These are phyloP conservation scores for Arachnomyces sp. DNA, from an alignment of 2,329 filamentous ascomycete genomes.

Conservation along the genomic window DNA sequence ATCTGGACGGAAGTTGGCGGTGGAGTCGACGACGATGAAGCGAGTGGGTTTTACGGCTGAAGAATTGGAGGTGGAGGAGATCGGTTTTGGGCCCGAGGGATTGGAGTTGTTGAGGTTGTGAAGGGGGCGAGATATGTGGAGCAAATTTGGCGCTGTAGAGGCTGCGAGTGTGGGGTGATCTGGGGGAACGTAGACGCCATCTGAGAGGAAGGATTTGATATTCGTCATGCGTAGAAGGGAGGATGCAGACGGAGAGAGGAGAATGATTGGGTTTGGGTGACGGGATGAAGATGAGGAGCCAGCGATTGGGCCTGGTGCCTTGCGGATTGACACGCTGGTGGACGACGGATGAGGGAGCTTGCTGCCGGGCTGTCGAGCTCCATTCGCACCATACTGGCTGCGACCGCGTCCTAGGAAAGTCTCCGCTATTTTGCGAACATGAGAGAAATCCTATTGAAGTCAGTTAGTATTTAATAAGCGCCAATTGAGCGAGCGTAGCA, in stretches of 20 bases:
- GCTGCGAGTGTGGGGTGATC: conserved; percentile 56
- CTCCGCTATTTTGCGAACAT: conserved; percentile 77
- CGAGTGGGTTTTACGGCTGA: conserved; percentile 70
- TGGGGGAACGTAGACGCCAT: conserved; percentile 71
- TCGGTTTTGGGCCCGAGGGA: conserved; percentile 12
- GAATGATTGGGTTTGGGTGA: conserved; percentile 76
- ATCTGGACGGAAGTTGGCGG: conserved; percentile 92
- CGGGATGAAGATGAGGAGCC: conserved; percentile 45
- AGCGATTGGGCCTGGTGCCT: conserved; percentile 16
- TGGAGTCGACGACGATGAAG: conserved; percentile 91
- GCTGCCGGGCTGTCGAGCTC: too few species aligned
- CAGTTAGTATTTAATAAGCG: background rate
- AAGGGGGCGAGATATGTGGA: conserved; percentile 74
- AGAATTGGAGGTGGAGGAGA: conserved; percentile 24
- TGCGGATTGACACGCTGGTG: conserved; percentile 30
- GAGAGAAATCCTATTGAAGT: conserved; percentile 71
- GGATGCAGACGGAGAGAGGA: conserved; percentile 91
- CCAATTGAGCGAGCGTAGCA: conserved; percentile 1
- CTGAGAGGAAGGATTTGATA: conserved; percentile 86
- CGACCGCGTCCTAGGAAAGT: conserved; percentile 60
- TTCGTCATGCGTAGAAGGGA: conserved; percentile 93
- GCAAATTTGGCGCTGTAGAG: conserved; percentile 64
- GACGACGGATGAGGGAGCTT: conserved; percentile 10
- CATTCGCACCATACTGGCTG: conserved; percentile 17
- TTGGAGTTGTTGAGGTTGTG: conserved; percentile 43